phyloP scores from a whole-genome alignment of 306 rosid species.

The Begonia masoniana region DNA sequence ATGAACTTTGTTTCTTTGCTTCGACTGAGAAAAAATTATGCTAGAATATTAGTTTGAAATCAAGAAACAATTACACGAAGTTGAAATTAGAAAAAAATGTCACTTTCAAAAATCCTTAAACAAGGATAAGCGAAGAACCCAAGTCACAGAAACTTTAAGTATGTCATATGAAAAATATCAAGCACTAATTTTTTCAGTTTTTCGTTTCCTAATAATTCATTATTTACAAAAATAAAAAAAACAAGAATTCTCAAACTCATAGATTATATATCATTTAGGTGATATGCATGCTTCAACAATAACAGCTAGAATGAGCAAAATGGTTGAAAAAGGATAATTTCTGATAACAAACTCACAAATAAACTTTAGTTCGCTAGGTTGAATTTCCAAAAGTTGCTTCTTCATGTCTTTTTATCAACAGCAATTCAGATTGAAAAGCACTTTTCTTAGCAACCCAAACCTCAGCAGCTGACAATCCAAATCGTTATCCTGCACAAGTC shows the following conservation, averaged over 20 bases:
- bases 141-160: too few species aligned
- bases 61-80: neutral
- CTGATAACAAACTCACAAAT: slow-evolving; percentile 32
- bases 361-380: slow-evolving; percentile 66
- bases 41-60: neutral
- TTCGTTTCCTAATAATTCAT: too few species aligned
- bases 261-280: neutral
- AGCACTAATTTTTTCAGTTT: too few species aligned
- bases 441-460: too few species aligned
- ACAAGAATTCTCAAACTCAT: too few species aligned
- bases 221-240: too few species aligned
- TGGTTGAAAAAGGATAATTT: neutral
- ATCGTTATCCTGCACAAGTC: too few species aligned
- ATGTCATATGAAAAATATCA: too few species aligned
- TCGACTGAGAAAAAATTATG: slow-evolving; percentile 18
- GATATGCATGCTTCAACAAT: neutral
- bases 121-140: too few species aligned
- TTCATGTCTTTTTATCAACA: slow-evolving; percentile 30
- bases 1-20: slow-evolving; percentile 40
- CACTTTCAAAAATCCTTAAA: too few species aligned
- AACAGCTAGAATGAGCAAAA: neutral
- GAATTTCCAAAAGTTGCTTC: slow-evolving; percentile 43
- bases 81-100: too few species aligned
- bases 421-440: slow-evolving; percentile 3
- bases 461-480: too few species aligned